Evolutionary conservation across 148 eudicot genomes (phyloP).

Genomic region (Suaeda aralocaspica): DNA sequence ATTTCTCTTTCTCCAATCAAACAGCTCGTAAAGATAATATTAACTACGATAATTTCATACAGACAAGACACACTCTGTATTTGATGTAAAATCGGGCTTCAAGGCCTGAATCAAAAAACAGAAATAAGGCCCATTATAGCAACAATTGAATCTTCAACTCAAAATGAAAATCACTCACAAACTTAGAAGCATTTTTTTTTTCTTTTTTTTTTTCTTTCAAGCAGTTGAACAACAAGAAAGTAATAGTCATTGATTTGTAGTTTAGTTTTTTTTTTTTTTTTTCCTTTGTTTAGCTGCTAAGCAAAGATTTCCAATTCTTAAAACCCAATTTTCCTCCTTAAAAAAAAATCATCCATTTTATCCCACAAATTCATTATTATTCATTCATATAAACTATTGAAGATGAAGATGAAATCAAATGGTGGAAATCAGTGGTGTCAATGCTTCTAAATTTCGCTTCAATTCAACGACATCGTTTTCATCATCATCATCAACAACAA

Average conservation of each 20-base stretch:
- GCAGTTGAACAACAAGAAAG: background rate
- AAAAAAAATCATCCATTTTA: background rate
- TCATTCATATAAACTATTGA: background rate
- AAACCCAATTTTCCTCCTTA: background rate
- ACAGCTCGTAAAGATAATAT: too few relatives aligned
- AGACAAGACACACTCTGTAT: too few relatives aligned
- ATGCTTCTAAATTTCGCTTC: background rate
- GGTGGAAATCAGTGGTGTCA: background rate
- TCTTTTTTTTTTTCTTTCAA: background rate
- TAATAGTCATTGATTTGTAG: constrained; percentile 7
- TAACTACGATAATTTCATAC: too few relatives aligned
- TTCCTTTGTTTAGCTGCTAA: constrained; percentile 28
- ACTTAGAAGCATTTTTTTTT: too few relatives aligned
- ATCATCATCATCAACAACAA: background rate
- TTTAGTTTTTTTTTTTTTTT: too few relatives aligned
- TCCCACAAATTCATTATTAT: too few relatives aligned
- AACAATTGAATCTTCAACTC: background rate
- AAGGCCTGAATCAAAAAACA: background rate
- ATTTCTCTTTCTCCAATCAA: too few relatives aligned
- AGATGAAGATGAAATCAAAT: constrained; percentile 8
- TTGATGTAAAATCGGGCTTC: too few relatives aligned
- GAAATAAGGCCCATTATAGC: background rate
- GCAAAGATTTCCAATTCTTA: constrained; percentile 20
- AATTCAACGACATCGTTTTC: constrained; percentile 16
- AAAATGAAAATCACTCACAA: background rate